phyloP scores from a whole-genome alignment of 768 basidiomycete species.

The Leccinum rimulosum region DNA sequence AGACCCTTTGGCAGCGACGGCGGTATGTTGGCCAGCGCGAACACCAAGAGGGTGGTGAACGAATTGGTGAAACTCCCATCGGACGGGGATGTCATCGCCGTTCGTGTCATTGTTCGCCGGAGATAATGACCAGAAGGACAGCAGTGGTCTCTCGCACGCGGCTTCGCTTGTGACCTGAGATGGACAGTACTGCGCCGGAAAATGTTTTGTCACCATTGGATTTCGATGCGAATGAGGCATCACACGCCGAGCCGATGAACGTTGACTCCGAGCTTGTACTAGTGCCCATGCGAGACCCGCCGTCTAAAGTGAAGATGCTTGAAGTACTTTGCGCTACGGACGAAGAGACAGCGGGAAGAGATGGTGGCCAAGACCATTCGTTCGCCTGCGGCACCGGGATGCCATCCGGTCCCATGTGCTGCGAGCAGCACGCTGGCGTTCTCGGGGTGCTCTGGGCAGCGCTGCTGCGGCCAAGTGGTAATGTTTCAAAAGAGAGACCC shows the following conservation, averaged over 20 bases:
- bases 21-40: not conserved
- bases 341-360: conserved; percentile 52
- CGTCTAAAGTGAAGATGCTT: conserved; percentile 17
- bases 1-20: not conserved
- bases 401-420: conserved; percentile 17
- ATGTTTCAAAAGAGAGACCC: too few species aligned
- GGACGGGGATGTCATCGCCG: conserved; percentile 22
- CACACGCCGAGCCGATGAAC: conserved; percentile 9
- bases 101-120: conserved; percentile 13
- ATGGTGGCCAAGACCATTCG: conserved; percentile 28
- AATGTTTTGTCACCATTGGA: not conserved
- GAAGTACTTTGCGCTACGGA: conserved; percentile 55
- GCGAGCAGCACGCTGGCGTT: not conserved
- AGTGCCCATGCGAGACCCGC: conserved; percentile 10
- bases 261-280: not conserved
- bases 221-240: conserved; percentile 3
- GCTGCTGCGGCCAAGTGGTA: too few species aligned
- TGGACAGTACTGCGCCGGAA: not conserved
- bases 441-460: too few species aligned
- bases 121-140: not conserved
- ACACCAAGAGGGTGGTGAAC: not conserved
- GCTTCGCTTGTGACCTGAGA: not conserved
- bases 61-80: not conserved
- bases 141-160: not conserved
- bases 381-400: conserved; percentile 22